Percentiles rank a stretch among this genome's conserved stretches.
These are phyloP conservation scores for Russula compacta DNA, from an alignment of 768 basidiomycete genomes.

Conservation along the genomic window DNA sequence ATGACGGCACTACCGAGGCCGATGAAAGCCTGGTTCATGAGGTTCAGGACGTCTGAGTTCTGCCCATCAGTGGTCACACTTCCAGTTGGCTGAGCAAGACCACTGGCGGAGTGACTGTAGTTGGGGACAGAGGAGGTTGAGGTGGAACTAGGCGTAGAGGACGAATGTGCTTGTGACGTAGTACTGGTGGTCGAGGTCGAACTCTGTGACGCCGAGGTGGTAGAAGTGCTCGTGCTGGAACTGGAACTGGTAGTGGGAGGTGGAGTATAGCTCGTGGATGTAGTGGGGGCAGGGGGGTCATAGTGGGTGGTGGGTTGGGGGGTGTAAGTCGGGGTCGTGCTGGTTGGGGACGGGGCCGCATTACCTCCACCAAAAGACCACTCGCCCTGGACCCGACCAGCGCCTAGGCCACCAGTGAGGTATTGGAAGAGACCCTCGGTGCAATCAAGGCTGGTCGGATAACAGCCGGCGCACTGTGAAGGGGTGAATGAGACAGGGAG, in stretches of 20 bases:
- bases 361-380: constrained; percentile 31
- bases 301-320: neutral
- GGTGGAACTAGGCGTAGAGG: neutral
- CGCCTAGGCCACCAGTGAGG: constrained; percentile 26
- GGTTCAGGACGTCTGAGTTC: neutral
- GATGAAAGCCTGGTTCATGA: neutral
- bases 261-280: neutral
- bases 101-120: neutral
- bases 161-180: neutral
- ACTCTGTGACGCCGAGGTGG: neutral
- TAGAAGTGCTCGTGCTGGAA: neutral
- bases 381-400: constrained; percentile 31
- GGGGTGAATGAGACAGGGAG: neutral
- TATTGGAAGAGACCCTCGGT: constrained; percentile 36
- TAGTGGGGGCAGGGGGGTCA: neutral
- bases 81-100: neutral
- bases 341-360: neutral
- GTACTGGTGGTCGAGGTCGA: neutral
- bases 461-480: constrained; percentile 34
- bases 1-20: neutral
- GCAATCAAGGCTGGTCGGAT: constrained; percentile 36
- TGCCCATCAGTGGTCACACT: neutral
- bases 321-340: neutral
- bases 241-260: constrained; percentile 4
- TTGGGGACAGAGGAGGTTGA: neutral